phyloP scores from a whole-genome alignment of 305 asterid genomes.

The Solanum hybrid region DNA sequence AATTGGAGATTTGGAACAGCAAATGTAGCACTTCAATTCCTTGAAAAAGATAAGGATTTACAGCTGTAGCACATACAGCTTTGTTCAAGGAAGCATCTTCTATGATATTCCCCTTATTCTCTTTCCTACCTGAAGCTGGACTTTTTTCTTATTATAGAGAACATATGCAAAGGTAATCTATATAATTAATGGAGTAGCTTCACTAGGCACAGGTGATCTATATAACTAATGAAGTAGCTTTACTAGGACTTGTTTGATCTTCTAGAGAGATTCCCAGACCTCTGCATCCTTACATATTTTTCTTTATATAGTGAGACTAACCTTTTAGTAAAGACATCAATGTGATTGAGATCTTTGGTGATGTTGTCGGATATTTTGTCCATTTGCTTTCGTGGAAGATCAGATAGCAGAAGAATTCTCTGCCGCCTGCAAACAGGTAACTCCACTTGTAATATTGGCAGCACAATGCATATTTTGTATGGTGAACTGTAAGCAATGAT shows the following conservation, averaged over 20 bases:
- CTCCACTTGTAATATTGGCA: constrained; percentile 9
- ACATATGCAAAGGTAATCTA: background rate
- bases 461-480: background rate
- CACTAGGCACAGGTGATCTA: background rate
- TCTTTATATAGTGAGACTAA: background rate
- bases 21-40: background rate
- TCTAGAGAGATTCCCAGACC: background rate
- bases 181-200: background rate
- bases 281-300: background rate
- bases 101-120: background rate
- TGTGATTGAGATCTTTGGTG: constrained; percentile 83
- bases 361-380: constrained; percentile 73
- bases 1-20: background rate
- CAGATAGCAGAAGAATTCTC: constrained; percentile 84
- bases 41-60: background rate
- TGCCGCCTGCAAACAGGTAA: constrained; percentile 55
- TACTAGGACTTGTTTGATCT: background rate
- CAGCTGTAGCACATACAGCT: background rate
- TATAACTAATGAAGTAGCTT: background rate
- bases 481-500: background rate
- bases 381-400: constrained; percentile 95
- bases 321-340: constrained; percentile 90
- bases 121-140: background rate
- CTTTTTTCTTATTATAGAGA: background rate
- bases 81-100: background rate